Percentiles rank a stretch among this genome's conserved stretches.
These are phyloP conservation scores for Linaria vulgaris DNA, from an alignment of 257 asterid species.

Conservation along the genomic window DNA sequence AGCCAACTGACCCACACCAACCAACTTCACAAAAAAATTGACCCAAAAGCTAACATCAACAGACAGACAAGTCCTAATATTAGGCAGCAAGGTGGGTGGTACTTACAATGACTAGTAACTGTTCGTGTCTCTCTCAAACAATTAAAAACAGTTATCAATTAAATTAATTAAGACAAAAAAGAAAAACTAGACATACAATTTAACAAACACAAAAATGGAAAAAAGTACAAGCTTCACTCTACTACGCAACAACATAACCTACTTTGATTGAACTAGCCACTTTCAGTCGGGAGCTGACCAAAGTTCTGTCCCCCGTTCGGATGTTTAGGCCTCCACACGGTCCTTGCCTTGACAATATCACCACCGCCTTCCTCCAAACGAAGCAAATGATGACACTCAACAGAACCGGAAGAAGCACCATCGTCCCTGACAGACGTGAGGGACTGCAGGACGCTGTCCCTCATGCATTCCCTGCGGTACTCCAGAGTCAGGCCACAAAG, in stretches of 20 bases:
- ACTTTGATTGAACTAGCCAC: too few species aligned
- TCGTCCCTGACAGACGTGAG: slow-evolving; percentile 63
- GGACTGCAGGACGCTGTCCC: slow-evolving; percentile 94
- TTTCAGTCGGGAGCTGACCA: slow-evolving; percentile 50
- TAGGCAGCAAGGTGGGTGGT: slow-evolving; percentile 3
- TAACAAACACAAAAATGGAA: slow-evolving; percentile 13
- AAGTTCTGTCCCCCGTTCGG: slow-evolving; percentile 38
- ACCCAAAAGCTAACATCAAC: background rate
- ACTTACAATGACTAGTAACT: slow-evolving; percentile 33
- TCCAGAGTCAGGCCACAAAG: slow-evolving; percentile 79
- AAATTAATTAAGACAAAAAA: slow-evolving; percentile 33
- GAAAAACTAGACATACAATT: slow-evolving; percentile 34
- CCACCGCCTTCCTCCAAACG: slow-evolving; percentile 85
- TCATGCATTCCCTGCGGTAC: slow-evolving; percentile 93
- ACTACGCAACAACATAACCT: too few species aligned
- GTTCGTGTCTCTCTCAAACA: slow-evolving; percentile 27
- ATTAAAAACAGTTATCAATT: slow-evolving; percentile 25
- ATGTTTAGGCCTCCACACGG: slow-evolving; percentile 84
- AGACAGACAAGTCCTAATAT: background rate
- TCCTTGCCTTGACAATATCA: slow-evolving; percentile 84
- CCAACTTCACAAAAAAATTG: background rate
- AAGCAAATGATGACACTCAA: slow-evolving; percentile 91
- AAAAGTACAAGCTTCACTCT: slow-evolving; percentile 24
- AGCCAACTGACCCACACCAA: background rate
- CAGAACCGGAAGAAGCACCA: slow-evolving; percentile 39